Base-by-base conservation (phyloP, 352 stramenopile genomes). In the Phytophthora cajani region DNA sequence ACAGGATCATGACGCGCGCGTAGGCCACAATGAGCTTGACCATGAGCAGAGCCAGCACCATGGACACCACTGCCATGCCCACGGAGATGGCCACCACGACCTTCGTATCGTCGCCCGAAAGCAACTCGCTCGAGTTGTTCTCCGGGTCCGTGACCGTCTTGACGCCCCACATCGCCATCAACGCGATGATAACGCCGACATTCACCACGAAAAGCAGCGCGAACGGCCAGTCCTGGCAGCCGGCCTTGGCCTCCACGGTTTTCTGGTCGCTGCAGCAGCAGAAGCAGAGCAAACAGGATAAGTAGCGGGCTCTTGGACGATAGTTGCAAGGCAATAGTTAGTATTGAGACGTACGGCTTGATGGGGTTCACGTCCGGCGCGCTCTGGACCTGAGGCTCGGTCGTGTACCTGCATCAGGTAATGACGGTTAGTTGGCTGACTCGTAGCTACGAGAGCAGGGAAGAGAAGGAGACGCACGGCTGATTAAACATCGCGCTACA, bases 1-100 rank as follows among this genome's bases (percentile, higher is more conserved):
- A 93, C 56, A 81, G 74, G 74, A 96, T 95, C 87, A 95, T 94
- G 58, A 79, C 88, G 51, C 84, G 79, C 25, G 88, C 89, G 66
- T 89, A 90, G 27, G 82, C 75, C 5, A 90, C 87, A 47, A 95
- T 92, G 63, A 96, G 85, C 72, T 93, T 93, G 53, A 96, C 87
- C 49, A 91, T 69, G 5, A 78, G 40, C 9, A 96, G 67, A 51
- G 84, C 78, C 46, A 94, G 60, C 36, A 90, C 72, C 58, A 91
- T 79, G 2, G 83, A 80, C 52, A 91, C 51, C 11, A 90, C 74
- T 8, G 82, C 75, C 82, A 93, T 88, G 25, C 66, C 82, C 23
- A 82, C 62, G 2, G 82, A 73, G 46, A 92, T 82, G 9, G 32
- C 76, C 47, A 96, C 64, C 25, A 91, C 74, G 7, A 83, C 74